Evolutionary conservation across 1,284 basidiomycete genomes (phyloP), one percentile per base, ranked within the genome.

Genomic region (Ganoderma leucocontextum): DNA sequence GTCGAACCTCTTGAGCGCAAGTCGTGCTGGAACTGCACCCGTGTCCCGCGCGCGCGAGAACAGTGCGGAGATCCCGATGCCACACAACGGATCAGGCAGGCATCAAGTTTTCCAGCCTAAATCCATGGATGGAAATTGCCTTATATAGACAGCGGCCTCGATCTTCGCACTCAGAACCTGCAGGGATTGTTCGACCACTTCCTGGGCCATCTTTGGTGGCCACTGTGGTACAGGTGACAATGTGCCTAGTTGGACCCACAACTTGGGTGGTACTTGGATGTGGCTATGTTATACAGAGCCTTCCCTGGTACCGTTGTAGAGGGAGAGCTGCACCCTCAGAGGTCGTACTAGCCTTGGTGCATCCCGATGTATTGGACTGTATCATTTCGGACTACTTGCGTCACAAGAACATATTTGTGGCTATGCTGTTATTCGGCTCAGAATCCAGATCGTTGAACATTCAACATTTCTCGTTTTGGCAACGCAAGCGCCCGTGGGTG

Each of bases 21-120:
- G 22, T 33, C 12, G 25, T 35, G n/a, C 13, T 36, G 38, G 53
- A 12, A 58, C 53, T 62, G 61, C 60, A 62, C 60, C 65, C 61
- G 65, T 49, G 36, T 66, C 59, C 38, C n/a, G 41, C 41, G 60
- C 41, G 60, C 65, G 65, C 42, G 39, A 59, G 60, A 39, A 62
- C 41, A 38, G 52, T 25, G 60, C 52, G 65, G 47, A 64, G 63
- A 60, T 65, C 19, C 59, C 47, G 41, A 60, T 53, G 53, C 38
- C 64, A 65, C 22, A n/a, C 22, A 7, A 36, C 64, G 29, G 59
- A 65, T 65, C 64, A 65, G 25, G 6, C 41, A 42, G n/a, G 22
- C 47, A 52, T 52, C 47, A 52, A 52, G 47, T 49, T 49, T 52
- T 44, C n/a, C 39, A 44, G 55, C 5, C 63, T 64, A 33, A 52